Evolutionary conservation across 2,329 filamentous ascomycete species (phyloP).

Genomic region (Aschersonia sp.): DNA sequence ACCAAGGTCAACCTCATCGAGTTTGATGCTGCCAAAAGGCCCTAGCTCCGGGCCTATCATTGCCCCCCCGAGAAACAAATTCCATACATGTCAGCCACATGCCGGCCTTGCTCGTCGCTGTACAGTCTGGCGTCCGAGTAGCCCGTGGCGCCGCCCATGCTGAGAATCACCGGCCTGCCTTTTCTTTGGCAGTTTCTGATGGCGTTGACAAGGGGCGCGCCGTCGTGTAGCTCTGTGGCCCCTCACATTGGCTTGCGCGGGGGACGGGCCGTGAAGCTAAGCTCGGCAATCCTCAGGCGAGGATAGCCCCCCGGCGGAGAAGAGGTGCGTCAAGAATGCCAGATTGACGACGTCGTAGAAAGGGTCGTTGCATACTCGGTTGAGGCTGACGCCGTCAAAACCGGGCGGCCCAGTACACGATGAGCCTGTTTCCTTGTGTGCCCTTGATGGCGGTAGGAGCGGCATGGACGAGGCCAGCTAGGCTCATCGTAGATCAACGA

Average conservation of each 20-base stretch:
- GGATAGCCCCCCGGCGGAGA: slow-evolving; percentile 4
- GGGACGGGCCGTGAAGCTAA: too few relatives aligned
- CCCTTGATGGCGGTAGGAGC: background rate
- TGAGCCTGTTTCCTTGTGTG: slow-evolving; percentile 5
- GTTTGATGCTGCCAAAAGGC: slow-evolving; percentile 49
- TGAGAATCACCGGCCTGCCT: slow-evolving; percentile 56
- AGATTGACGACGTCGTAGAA: slow-evolving; percentile 10
- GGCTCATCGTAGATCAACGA: too few relatives aligned
- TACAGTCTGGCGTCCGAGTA: slow-evolving; percentile 47
- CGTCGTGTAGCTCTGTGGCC: slow-evolving; percentile 9
- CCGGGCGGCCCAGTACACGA: slow-evolving; percentile 9
- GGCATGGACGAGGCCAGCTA: too few relatives aligned
- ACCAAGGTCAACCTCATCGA: slow-evolving; percentile 52
- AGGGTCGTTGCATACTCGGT: slow-evolving; percentile 7
- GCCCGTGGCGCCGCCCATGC: slow-evolving; percentile 54
- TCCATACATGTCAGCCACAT: slow-evolving; percentile 50
- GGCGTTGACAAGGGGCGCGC: slow-evolving; percentile 6
- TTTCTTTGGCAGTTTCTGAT: slow-evolving; percentile 44
- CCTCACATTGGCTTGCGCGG: slow-evolving; percentile 7
- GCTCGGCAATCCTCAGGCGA: background rate
- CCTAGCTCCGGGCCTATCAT: slow-evolving; percentile 29
- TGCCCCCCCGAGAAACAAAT: slow-evolving; percentile 42
- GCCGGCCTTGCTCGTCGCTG: slow-evolving; percentile 28
- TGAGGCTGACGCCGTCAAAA: slow-evolving; percentile 7
- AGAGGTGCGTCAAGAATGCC: slow-evolving; percentile 9